Base-by-base conservation (phyloP, 345 rosid species). In the Syzygium oleosum region DNA sequence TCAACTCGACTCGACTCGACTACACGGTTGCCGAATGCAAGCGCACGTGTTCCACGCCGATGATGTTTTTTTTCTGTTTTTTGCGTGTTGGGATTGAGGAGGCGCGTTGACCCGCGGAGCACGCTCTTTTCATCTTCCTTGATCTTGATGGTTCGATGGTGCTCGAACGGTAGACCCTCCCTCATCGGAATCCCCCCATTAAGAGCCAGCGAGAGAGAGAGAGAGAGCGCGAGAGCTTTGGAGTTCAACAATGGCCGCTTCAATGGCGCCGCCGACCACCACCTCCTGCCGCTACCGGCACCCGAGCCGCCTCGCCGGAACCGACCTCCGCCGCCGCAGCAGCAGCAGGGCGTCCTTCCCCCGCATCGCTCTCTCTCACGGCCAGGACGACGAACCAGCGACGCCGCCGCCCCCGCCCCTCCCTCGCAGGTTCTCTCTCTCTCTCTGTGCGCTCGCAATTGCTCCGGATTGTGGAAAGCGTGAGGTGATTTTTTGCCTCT, bases 401-500 rank as follows among this genome's bases (percentile, higher is more conserved):
- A 1, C 43, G 43, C 55, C 54, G 51, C 90, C 86, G 88, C 89
- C 77, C 87, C 88, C 90, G 84, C 91, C 90, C 87, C 88, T 91
- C 29, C 68, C 92, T 88, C 93, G 98, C 91, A 93, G 98, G 97
- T 93, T 89, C 23, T 3, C 38, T 12, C 54, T 52, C 51, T 88
- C 23, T 86, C 86, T 27, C 17, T 88, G 14, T 49, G 9, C 27
- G 25, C 5, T 9, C 84, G 31, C 29, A 9, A 59, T 21, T 59
- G 85, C 31, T n/a, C 12, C 21, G 29, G 59, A 34, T 68, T 34
- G 46, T 52, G 23, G 23, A 34, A 6, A 5, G 23, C 23, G 46
- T 38, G 23, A 68, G 79, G 7, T 68, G 79, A 68, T 7, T 29
- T 65, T 27, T 65, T 29, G 41, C 41, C 78, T 15, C 16, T 15